Evolutionary conservation across 768 basidiomycete genomes (phyloP).

Genomic region (Boletus vermiculosoides): DNA sequence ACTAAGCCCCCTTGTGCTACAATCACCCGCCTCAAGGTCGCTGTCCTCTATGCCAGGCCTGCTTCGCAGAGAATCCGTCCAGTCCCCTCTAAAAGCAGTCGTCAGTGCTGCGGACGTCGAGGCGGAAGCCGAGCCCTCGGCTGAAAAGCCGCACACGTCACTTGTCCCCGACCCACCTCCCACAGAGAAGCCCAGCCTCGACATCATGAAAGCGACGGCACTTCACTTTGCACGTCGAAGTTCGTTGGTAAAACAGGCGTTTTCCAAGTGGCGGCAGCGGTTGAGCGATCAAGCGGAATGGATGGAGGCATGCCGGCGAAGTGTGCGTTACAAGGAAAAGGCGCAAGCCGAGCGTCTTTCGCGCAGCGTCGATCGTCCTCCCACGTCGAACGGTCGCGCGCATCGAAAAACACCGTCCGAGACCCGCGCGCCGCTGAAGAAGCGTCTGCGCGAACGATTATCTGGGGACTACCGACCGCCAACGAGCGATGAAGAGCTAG

Average conservation of each 20-base stretch:
- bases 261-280: constrained; percentile 48
- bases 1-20: constrained; percentile 30
- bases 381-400: constrained; percentile 23
- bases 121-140: neutral
- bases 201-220: constrained; percentile 40
- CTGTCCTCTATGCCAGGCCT: constrained; percentile 15
- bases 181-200: constrained; percentile 16
- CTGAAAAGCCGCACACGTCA: constrained; percentile 7
- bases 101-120: constrained; percentile 13
- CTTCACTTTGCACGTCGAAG: constrained; percentile 42
- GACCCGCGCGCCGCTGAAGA: constrained; percentile 18
- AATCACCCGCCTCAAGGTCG: constrained; percentile 27
- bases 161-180: neutral
- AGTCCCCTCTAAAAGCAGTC: constrained; percentile 25
- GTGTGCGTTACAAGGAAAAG: constrained; percentile 60
- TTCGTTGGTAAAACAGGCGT: constrained; percentile 40
- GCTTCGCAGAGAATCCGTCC: constrained; percentile 24
- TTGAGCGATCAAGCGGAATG: constrained; percentile 50
- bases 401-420: constrained; percentile 24
- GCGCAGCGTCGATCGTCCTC: constrained; percentile 17
- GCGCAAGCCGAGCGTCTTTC: constrained; percentile 37
- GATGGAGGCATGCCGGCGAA: constrained; percentile 58
- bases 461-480: constrained; percentile 50
- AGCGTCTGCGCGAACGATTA: constrained; percentile 35
- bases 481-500: constrained; percentile 63